A percentile compares a stretch with the other conserved stretches of the same genome.
phyloP scores from a whole-genome alignment of 208 protist species.

The Crithidia sp. region DNA sequence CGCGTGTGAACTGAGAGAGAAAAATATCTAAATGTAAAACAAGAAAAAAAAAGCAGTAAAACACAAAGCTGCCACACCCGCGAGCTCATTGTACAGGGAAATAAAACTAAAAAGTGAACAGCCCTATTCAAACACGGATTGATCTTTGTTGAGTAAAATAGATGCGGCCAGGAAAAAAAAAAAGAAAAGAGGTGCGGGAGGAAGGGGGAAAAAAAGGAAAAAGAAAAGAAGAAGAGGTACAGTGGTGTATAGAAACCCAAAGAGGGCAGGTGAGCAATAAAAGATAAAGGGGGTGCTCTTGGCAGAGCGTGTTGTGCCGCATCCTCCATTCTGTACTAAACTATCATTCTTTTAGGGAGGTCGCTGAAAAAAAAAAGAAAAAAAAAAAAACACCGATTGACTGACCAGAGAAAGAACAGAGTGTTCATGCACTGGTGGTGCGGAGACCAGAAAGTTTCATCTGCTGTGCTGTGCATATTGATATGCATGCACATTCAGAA shows the following conservation, averaged over 20 bases:
- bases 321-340: too few relatives aligned
- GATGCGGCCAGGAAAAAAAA: conserved; percentile 6
- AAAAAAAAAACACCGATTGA: conserved; percentile 8
- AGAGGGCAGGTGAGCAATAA: background rate
- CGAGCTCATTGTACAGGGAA: background rate
- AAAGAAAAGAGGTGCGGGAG: conserved; percentile 16
- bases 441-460: too few relatives aligned
- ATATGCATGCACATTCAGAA: too few relatives aligned
- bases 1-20: background rate
- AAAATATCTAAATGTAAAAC: conserved; percentile 8
- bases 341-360: too few relatives aligned
- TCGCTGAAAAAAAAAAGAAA: background rate
- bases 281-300: background rate
- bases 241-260: conserved; percentile 3
- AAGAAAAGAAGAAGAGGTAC: conserved; percentile 21
- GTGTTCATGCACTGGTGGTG: too few relatives aligned
- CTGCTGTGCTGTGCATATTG: too few relatives aligned
- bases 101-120: background rate
- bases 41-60: background rate
- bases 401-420: too few relatives aligned
- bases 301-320: too few relatives aligned
- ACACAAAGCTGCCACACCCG: background rate
- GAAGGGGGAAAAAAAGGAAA: background rate
- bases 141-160: background rate
- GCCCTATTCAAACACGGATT: too few relatives aligned